Conservation (phyloP, 2,329 filamentous ascomycete genomes). For the Cytospora mali region DNA sequence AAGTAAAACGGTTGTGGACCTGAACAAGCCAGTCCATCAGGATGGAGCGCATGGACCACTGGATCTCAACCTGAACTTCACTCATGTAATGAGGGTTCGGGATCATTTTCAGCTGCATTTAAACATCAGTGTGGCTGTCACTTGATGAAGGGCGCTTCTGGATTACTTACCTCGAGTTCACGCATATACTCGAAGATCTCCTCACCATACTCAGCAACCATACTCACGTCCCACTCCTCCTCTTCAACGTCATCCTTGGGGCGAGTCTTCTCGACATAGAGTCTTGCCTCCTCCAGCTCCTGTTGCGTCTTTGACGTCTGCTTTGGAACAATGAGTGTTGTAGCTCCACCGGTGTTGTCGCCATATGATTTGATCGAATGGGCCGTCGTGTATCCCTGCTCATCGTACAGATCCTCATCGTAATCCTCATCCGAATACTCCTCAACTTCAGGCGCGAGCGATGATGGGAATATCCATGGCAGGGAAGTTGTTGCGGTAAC, state of each 20-base stretch:
- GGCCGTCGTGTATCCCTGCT: slow-evolving; percentile 76
- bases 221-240: slow-evolving; percentile 89
- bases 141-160: not conserved
- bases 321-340: slow-evolving; percentile 70
- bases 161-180: slow-evolving; percentile 72
- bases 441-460: slow-evolving; percentile 55
- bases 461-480: not conserved
- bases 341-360: slow-evolving; percentile 56
- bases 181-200: slow-evolving; percentile 96
- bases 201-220: slow-evolving; percentile 95
- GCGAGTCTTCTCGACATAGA: slow-evolving; percentile 66
- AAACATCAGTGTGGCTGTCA: slow-evolving; percentile 32
- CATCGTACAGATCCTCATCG: slow-evolving; percentile 64
- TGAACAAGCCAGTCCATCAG: slow-evolving; percentile 98
- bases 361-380: slow-evolving; percentile 76
- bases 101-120: slow-evolving; percentile 46
- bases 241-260: slow-evolving; percentile 80
- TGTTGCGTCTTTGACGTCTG: slow-evolving; percentile 68
- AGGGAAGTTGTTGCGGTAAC: slow-evolving; percentile 18
- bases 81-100: slow-evolving; percentile 97
- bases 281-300: slow-evolving; percentile 69
- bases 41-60: slow-evolving; percentile 98
- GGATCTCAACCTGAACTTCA: slow-evolving; percentile 83
- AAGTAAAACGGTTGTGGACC: slow-evolving; percentile 86
- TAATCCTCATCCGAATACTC: slow-evolving; percentile 82